Conservation (phyloP, 768 basidiomycete species). For the Nidularia pulvinata region DNA sequence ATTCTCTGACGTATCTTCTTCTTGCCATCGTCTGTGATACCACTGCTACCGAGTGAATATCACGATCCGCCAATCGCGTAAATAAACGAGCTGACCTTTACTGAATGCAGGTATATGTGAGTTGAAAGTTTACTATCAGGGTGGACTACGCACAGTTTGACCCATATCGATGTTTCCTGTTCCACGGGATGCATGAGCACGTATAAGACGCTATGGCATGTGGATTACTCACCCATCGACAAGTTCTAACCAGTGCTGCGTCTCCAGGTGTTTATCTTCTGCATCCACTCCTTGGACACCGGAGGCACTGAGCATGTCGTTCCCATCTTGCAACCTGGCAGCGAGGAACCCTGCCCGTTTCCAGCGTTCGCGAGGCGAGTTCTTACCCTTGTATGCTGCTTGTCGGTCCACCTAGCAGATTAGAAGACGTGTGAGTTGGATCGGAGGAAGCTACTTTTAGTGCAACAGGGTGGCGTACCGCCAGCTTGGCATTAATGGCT, state of each 20-base stretch:
- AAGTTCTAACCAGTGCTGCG: conserved; percentile 65
- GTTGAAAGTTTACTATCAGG: background rate
- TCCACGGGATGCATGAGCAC: background rate
- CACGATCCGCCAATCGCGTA: background rate
- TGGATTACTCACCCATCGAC: conserved; percentile 46
- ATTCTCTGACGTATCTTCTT: conserved; percentile 60
- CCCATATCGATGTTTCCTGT: conserved; percentile 61
- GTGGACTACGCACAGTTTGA: conserved; percentile 45
- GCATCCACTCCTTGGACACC: conserved; percentile 26
- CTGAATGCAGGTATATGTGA: conserved; percentile 15
- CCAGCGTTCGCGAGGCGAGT: conserved; percentile 46
- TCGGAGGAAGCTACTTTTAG: background rate
- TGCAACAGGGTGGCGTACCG: conserved; percentile 21
- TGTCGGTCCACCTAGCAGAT: conserved; percentile 31
- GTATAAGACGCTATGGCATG: too few relatives aligned
- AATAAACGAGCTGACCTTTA: conserved; percentile 36
- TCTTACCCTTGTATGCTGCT: conserved; percentile 43
- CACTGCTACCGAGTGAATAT: conserved; percentile 26
- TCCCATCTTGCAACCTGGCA: conserved; percentile 38
- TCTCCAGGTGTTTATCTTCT: conserved; percentile 48
- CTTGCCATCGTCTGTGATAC: conserved; percentile 61
- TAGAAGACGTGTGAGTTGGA: background rate
- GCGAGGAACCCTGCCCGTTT: conserved; percentile 41
- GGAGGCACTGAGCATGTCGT: conserved; percentile 25
- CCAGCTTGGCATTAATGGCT: conserved; percentile 27